Evolutionary conservation across 768 basidiomycete species (phyloP).

Genomic region (Tubosaeta sp.): DNA sequence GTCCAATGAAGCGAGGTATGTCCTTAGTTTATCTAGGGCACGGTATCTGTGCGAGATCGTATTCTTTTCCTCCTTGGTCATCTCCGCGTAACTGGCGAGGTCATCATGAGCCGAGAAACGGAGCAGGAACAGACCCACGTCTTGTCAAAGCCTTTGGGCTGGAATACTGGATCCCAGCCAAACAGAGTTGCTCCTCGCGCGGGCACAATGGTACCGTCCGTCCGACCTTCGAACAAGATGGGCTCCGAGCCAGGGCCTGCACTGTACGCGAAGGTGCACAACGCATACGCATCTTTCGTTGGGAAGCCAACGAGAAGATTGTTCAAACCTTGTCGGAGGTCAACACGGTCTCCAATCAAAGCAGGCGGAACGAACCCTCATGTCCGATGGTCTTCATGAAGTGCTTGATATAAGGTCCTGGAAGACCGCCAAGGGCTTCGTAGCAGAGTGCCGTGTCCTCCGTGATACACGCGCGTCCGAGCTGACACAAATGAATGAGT

Average conservation of each 20-base stretch:
- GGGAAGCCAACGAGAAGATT: slow-evolving; percentile 73
- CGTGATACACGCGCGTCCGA: slow-evolving; percentile 61
- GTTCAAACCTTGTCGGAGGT: slow-evolving; percentile 59
- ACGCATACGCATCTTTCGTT: slow-evolving; percentile 76
- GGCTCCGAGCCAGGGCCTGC: slow-evolving; percentile 78
- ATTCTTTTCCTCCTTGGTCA: slow-evolving; percentile 61
- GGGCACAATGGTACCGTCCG: slow-evolving; percentile 85
- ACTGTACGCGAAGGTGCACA: slow-evolving; percentile 96
- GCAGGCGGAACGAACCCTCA: slow-evolving; percentile 49
- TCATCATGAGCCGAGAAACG: neutral
- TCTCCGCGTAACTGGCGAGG: slow-evolving; percentile 56
- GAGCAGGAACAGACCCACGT: slow-evolving; percentile 50
- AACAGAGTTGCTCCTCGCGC: slow-evolving; percentile 75
- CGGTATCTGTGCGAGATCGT: slow-evolving; percentile 61
- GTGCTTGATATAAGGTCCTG: slow-evolving; percentile 96
- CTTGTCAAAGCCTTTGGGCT: slow-evolving; percentile 67
- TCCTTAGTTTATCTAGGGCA: slow-evolving; percentile 55
- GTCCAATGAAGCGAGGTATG: slow-evolving; percentile 30
- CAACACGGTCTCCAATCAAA: neutral
- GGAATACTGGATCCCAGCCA: slow-evolving; percentile 90
- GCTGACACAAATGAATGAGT: slow-evolving; percentile 18
- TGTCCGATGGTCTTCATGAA: slow-evolving; percentile 83
- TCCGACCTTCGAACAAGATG: slow-evolving; percentile 80
- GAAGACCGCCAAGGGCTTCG: slow-evolving; percentile 82
- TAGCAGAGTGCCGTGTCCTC: slow-evolving; percentile 96